Evolutionary conservation across 2,329 filamentous ascomycete species (phyloP).

Genomic region (Chaetomiaceae sp.): DNA sequence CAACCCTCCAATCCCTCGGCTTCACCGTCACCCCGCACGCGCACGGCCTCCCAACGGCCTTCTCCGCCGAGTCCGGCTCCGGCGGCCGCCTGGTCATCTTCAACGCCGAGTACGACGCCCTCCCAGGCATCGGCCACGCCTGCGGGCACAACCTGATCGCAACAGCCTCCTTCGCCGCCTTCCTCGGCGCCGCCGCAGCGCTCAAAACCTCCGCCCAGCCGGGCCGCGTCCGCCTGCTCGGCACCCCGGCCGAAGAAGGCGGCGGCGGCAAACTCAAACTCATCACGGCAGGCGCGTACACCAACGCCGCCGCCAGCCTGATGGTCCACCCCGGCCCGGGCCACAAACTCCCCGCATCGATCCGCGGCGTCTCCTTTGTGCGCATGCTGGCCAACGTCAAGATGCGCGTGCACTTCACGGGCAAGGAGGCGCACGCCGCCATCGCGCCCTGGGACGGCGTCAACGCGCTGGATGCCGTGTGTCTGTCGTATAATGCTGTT

Average conservation of each 20-base stretch:
- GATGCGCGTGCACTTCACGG: constrained; percentile 38
- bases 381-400: constrained; percentile 31
- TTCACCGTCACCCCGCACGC: constrained; percentile 44
- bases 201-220: constrained; percentile 29
- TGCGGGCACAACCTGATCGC: constrained; percentile 45
- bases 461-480: constrained; percentile 47
- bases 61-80: constrained; percentile 41
- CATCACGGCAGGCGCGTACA: constrained; percentile 32
- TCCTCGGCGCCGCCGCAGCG: constrained; percentile 34
- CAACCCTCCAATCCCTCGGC: constrained; percentile 40
- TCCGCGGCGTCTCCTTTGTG: constrained; percentile 27
- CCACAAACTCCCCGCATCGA: constrained; percentile 13
- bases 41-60: constrained; percentile 48
- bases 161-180: constrained; percentile 37
- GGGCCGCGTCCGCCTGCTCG: constrained; percentile 37
- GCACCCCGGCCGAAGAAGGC: constrained; percentile 41
- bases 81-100: constrained; percentile 39
- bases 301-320: constrained; percentile 36
- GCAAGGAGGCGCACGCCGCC: constrained; percentile 43
- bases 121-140: constrained; percentile 42
- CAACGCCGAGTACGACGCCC: constrained; percentile 46
- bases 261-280: constrained; percentile 39
- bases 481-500: constrained; percentile 38
- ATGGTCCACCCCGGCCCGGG: constrained; percentile 34
- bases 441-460: constrained; percentile 46